Evolutionary conservation across 768 basidiomycete species (phyloP), one percentile per base, ranked within the genome.

Genomic region (Suillus placidus): DNA sequence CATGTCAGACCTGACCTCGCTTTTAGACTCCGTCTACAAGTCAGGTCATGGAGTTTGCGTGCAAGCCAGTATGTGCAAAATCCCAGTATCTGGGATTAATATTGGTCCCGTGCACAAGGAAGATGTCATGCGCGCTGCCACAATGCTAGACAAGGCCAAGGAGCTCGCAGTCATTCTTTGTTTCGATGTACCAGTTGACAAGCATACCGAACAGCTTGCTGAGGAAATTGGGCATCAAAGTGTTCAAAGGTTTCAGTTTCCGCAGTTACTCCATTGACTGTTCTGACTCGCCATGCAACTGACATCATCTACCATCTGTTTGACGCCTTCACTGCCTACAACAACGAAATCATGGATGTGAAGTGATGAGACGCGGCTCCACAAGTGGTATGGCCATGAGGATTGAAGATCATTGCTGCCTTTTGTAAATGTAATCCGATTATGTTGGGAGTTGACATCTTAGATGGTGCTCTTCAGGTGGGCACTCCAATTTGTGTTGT

Each of bases 251-350:
- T 96, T 67, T 54, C 20, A n/a, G n/a, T 16, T 26, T 38, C 20
- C n/a, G 32, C 2, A 30, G 61, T 57, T 13, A 49, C 35, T 26
- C 6, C n/a, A 34, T 18, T 4, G 37, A 37, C 14, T 37, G 1
- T 35, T n/a, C 30, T 55, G 34, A 62, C 30, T 32, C n/a, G 38
- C 67, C 8, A 2, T 67, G 34, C 75, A 98, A 97, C 97, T 68
- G 95, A 97, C 77, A 98, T 99, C 75, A 99, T 99, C 71, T 99
- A 99, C 78, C 97, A 98, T 76, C 80, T 99, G 54, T 98, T 99
- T 75, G 96, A 99, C 74, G 87, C 94, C 18, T 99, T 99, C 82
- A 97, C 89, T 51, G 92, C 89, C 1, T 99, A 99, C 79, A 97
- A 97, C 74, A 85, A 85, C 66, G 93, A 94, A 79, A 95, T 98